Evolutionary conservation across 2,329 filamentous ascomycete genomes (phyloP), one percentile per base, ranked within the genome.

Genomic region (Alternaria alternata): DNA sequence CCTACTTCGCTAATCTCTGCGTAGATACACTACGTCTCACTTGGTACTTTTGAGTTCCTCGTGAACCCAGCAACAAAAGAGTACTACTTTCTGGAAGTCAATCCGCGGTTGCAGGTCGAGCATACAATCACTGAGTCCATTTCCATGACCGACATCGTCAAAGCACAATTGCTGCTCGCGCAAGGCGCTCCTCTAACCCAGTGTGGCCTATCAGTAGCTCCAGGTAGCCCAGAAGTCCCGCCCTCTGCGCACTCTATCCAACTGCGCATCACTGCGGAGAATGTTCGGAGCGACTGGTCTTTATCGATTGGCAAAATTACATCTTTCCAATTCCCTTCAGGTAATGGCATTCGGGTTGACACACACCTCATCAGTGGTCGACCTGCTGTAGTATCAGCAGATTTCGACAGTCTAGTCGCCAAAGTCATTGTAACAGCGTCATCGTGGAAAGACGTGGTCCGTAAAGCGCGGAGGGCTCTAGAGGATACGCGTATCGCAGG

Each of bases 31-130:
- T 89, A 89, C 70, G 78, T 79, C 48, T 88, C 85, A 0, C 78
- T 89, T 0, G 88, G 88, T 8, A 90, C 88, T 0, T 89, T 89
- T 63, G 88, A 90, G 69, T 90, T 89, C 58, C 79, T 90, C 0
- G 81, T 88, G 12, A 85, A 85, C 57, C 81, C 83, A 11, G 60
- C 73, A 0, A 81, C 75, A 0, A 70, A 72, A 1, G 81, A 85
- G 24, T 86, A 84, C 71, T 88, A 83, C 73, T 88, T 89, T 65
- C 73, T 89, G 6, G 87, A 89, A 67, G 81, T 88, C 63, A 89
- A 89, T 56, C 86, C 87, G 0, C 80, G 87, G 3, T 72, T 88
- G 2, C 86, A 88, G 68, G 87, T 89, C 39, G 87, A 89, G 64
- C 87, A 88, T 67, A 88, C 87, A 1, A 83, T 88, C 54, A 88